These are phyloP conservation scores for Cupressus sempervirens DNA, from an alignment of 75 land plant species.

Conservation along the genomic window DNA sequence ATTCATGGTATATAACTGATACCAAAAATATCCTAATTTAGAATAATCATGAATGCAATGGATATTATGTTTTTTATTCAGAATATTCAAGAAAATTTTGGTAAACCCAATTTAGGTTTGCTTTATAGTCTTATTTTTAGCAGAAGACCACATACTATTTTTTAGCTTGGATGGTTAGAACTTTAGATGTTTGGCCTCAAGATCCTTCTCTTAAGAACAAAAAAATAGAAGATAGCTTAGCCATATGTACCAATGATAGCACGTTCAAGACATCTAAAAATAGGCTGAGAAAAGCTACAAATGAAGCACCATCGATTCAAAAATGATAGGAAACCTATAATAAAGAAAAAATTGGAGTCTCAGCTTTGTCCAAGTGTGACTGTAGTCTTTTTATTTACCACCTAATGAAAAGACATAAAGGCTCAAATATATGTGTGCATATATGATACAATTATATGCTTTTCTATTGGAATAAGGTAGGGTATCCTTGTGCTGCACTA, in stretches of 20 bases:
- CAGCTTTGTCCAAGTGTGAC: not conserved
- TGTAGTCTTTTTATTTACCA: not conserved
- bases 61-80: not conserved
- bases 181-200: not conserved
- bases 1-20: not conserved
- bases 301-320: not conserved
- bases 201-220: not conserved
- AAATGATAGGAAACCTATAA: not conserved
- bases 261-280: too few species aligned
- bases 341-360: not conserved
- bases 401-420: not conserved
- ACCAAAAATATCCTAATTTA: not conserved
- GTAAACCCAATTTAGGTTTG: not conserved
- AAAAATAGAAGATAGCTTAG: not conserved
- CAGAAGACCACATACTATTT: not conserved
- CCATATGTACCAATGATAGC: not conserved
- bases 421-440: not conserved
- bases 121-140: not conserved
- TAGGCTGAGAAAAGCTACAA: not conserved
- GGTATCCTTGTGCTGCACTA: not conserved
- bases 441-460: not conserved
- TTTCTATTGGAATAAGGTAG: not conserved
- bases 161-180: not conserved
- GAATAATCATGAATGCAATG: not conserved
- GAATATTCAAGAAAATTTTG: not conserved